Base-by-base conservation (phyloP, 495 filamentous ascomycete species). In the Aspergillus affinis region DNA sequence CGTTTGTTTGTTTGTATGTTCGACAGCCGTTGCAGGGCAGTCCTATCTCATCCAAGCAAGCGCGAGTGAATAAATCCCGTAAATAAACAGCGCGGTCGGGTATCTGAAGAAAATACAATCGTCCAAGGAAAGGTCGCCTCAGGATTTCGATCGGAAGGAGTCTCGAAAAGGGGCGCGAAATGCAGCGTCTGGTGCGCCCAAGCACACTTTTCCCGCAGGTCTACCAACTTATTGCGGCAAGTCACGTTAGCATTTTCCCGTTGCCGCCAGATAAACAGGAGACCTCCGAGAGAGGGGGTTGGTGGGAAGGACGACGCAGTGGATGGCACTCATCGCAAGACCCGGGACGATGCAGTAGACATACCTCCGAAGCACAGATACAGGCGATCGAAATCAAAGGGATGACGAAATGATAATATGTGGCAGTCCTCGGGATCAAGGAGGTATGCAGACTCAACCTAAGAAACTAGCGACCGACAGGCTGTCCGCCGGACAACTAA, bases 381-480 rank as follows among this genome's bases (percentile, higher is more conserved):
- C 27, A 32, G 47, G 45, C 46, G 47, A 48, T 58, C 47, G 29
- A 47, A 32, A 44, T 51, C 29, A 54, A 23, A 44, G 26, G 52
- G 52, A 54, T 32, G 41, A 32, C 52, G 30, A 44, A 54, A 41
- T 41, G 36, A 41, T 41, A 41, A 41, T 41, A 41, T 13, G 36
- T 41, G 36, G 36, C 36, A 41, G 36, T 41, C 36, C 36, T 41
- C 36, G 36, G 36, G 12, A 62, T 68, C 66, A 74, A 63, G 64
- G 73, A 74, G 73, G 69, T 65, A 66, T 68, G 66, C 63, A 64
- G 63, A 63, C 64, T 61, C 59, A 67, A 65, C 56, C 54, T 65
- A 58, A 67, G 60, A 41, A 41, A 41, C 36, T 59, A 72, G 74
- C 69, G 73, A 72, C 66, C 71, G 69, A 66, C 62, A 56, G 60